Conservation (phyloP, 2,329 filamentous ascomycete genomes). For the Penicillium rolfsii region DNA sequence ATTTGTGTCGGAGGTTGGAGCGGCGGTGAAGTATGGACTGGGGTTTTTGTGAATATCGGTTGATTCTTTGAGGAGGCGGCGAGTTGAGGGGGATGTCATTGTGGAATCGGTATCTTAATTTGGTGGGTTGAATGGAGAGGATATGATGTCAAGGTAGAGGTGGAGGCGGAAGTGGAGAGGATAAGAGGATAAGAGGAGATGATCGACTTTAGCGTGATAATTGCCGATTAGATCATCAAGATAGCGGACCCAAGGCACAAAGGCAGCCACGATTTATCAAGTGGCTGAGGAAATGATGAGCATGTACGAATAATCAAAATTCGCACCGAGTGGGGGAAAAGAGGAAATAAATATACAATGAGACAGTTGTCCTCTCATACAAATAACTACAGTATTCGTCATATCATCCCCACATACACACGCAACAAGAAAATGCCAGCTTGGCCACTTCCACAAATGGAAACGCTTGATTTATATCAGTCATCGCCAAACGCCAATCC, state of each 20-base stretch:
- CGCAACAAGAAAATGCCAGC: slow-evolving; percentile 1
- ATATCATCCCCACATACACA: neutral
- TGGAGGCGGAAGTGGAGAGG: slow-evolving; percentile 7
- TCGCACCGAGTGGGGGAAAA: too few relatives aligned
- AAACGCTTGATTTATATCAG: neutral
- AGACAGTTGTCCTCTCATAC: neutral
- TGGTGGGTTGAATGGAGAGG: neutral
- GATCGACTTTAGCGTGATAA: neutral
- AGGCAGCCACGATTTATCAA: neutral
- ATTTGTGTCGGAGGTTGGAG: slow-evolving; percentile 74
- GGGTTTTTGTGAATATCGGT: slow-evolving; percentile 79
- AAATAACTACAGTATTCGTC: neutral
- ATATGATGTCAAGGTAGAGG: neutral
- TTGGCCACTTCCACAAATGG: slow-evolving; percentile 1
- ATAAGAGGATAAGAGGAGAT: slow-evolving; percentile 1
- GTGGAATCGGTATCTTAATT: slow-evolving; percentile 5
- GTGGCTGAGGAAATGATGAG: neutral
- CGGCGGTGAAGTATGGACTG: slow-evolving; percentile 81
- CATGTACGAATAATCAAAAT: neutral
- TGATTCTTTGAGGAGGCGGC: slow-evolving; percentile 73
- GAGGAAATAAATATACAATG: neutral
- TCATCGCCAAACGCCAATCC: slow-evolving; percentile 9
- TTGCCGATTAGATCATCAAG: slow-evolving; percentile 8
- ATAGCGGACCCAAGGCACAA: slow-evolving; percentile 4
- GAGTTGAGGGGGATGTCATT: slow-evolving; percentile 42